Conservation (phyloP, 2,329 filamentous ascomycete species). For the Arthrobotrys pseudoclavata region DNA sequence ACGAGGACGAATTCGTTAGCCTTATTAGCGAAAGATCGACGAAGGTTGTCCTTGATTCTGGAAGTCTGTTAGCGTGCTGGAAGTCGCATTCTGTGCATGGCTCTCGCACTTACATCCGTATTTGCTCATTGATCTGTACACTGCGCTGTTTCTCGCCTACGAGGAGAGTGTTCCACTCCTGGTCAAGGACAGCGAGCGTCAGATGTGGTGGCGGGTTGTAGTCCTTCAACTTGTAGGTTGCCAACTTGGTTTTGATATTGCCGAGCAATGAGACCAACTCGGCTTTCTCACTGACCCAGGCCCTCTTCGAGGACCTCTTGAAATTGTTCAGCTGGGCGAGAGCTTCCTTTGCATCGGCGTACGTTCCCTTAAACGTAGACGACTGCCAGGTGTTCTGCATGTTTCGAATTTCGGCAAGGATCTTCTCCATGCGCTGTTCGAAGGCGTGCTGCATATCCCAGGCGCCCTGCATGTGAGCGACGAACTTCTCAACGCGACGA, state of each 20-base stretch:
- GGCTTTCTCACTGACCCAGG: conserved; percentile 98
- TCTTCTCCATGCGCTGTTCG: conserved; percentile 87
- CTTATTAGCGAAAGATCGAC: conserved; percentile 94
- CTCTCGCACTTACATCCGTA: conserved; percentile 77
- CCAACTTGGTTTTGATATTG: conserved; percentile 98
- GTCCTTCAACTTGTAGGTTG: conserved; percentile 89
- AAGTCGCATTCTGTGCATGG: background rate
- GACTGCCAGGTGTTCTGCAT: conserved; percentile 83
- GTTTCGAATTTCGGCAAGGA: conserved; percentile 79
- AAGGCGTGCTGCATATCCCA: conserved; percentile 99
- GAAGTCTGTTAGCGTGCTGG: conserved; percentile 63
- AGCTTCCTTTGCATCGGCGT: conserved; percentile 90
- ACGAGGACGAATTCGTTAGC: conserved; percentile 97
- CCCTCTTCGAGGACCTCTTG: conserved; percentile 89
- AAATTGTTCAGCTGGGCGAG: conserved; percentile 85
- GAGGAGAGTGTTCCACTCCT: conserved; percentile 83
- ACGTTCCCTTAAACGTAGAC: conserved; percentile 89
- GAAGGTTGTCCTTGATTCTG: conserved; percentile 93
- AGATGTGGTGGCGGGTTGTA: conserved; percentile 91
- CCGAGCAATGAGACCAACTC: conserved; percentile 92
- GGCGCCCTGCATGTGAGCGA: conserved; percentile 97
- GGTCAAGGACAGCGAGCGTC: conserved; percentile 83
- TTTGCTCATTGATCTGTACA: conserved; percentile 97
- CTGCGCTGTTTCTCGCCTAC: conserved; percentile 88
- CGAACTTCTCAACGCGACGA: conserved; percentile 95